Base-by-base conservation (phyloP, 768 basidiomycete species). In the Boletus coccyginus region DNA sequence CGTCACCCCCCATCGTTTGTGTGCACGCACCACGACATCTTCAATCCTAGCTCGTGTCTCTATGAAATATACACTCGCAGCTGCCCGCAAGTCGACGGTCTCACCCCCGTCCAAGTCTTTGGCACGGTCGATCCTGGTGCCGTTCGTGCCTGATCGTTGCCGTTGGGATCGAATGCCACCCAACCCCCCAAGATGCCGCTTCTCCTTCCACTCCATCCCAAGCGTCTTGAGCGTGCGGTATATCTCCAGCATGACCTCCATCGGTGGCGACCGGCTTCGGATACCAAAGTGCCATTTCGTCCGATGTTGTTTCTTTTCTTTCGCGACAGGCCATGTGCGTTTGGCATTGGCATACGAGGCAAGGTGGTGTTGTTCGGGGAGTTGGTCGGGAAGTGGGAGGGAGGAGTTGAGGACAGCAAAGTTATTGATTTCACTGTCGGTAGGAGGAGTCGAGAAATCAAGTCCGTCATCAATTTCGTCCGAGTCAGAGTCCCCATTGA, bases 241-340 rank as follows among this genome's bases (percentile, higher is more conserved):
- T 50, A 99, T 97, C 80, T 98, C 96, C 27, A 97, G 75, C 95
- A 99, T 98, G 24, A 99, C 96, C 72, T 99, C 97, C 92, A 98
- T 96, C 21, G 95, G 97, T 33, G 94, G 92, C 55, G 87, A 90
- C 56, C 95, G 81, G 63, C 92, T 94, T 33, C 97, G 82, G 40
- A 99, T 98, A 9, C 97, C 97, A 66, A 98, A 99, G 70, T 99
- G 97, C 97, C 97, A 98, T 60, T 93, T 88, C 16, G 90, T 90
- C 58, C 88, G 85, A 57, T 88, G 85, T 52, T 84, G 82, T 68
- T 87, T 90, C 76, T 86, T 84, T 64, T 79, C 78, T 66, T 85
- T 85, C 72, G 73, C 61, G 69, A 17, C 52, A 70, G 39, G 79
- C 77, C 42, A 81, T 67, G 61, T 38, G n/a, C 67, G 68, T 66